Evolutionary conservation across 2,329 filamentous ascomycete species (phyloP).

Genomic region (Endothia cerciana): DNA sequence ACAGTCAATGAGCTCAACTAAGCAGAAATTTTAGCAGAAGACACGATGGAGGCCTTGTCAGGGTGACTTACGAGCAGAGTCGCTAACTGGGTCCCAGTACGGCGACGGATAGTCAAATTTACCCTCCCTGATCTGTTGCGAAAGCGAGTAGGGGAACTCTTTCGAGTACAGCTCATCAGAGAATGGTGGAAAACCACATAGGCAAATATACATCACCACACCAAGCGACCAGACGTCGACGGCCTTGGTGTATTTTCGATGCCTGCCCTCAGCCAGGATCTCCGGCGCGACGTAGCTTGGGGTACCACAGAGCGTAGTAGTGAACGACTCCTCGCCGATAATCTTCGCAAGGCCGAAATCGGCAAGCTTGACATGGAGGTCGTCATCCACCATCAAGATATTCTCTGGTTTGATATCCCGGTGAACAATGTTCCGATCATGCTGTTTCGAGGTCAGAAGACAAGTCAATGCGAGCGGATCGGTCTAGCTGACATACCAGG

Average conservation of each 20-base stretch:
- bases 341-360: slow-evolving; percentile 98
- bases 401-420: slow-evolving; percentile 98
- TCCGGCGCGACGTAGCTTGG: slow-evolving; percentile 96
- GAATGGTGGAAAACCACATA: slow-evolving; percentile 96
- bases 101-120: slow-evolving; percentile 94
- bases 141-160: slow-evolving; percentile 84
- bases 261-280: slow-evolving; percentile 80
- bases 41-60: not conserved
- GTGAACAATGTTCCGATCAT: slow-evolving; percentile 96
- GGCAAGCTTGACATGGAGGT: slow-evolving; percentile 86
- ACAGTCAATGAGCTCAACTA: slow-evolving; percentile 85
- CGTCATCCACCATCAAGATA: slow-evolving; percentile 84
- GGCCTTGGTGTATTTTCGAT: slow-evolving; percentile 89
- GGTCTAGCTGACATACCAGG: slow-evolving; percentile 57
- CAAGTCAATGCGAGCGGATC: not conserved
- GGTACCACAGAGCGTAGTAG: slow-evolving; percentile 94
- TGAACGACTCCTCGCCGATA: slow-evolving; percentile 97
- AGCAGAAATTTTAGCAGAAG: slow-evolving; percentile 6
- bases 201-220: slow-evolving; percentile 96
- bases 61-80: slow-evolving; percentile 67
- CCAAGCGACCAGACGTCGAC: slow-evolving; percentile 97
- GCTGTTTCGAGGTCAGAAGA: slow-evolving; percentile 57
- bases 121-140: slow-evolving; percentile 87
- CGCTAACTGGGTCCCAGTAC: slow-evolving; percentile 90
- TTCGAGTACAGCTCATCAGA: slow-evolving; percentile 85